A percentile compares a stretch with the other conserved stretches of the same genome.
These are phyloP conservation scores for Phytopythium chamaehyphon DNA, from an alignment of 352 stramenopile species.

Conservation along the genomic window DNA sequence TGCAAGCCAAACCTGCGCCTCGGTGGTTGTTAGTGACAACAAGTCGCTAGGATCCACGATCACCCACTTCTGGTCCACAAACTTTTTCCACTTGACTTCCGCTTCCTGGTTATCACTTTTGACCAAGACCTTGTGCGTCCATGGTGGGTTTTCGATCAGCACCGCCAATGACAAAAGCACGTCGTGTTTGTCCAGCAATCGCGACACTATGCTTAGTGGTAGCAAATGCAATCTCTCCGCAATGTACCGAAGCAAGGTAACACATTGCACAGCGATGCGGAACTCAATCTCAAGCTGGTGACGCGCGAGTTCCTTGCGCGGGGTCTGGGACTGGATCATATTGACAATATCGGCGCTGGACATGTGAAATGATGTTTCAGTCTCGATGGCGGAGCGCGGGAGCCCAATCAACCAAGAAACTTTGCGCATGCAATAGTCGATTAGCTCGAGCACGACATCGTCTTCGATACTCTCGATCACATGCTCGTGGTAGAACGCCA, in stretches of 20 bases:
- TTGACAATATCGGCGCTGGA: conserved; percentile 57
- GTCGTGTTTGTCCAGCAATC: conserved; percentile 96
- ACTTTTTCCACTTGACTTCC: conserved; percentile 87
- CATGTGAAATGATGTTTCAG: conserved; percentile 70
- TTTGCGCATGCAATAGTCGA: conserved; percentile 93
- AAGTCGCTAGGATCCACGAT: conserved; percentile 84
- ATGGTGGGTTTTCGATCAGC: conserved; percentile 95
- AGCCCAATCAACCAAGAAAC: conserved; percentile 78
- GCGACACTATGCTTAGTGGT: conserved; percentile 82
- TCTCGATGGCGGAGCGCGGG: conserved; percentile 49
- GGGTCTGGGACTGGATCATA: conserved; percentile 56
- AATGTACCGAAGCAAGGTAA: conserved; percentile 89
- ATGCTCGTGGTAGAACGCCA: conserved; percentile 89
- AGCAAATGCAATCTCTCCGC: conserved; percentile 87
- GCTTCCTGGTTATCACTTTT: conserved; percentile 13
- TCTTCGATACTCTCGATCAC: conserved; percentile 85
- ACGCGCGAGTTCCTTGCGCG: conserved; percentile 51
- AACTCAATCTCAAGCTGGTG: conserved; percentile 88
- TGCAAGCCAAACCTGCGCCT: conserved; percentile 93
- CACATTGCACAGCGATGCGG: conserved; percentile 75
- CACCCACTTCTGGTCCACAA: conserved; percentile 91
- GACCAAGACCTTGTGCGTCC: conserved; percentile 77
- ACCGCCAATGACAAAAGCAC: conserved; percentile 88
- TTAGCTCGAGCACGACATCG: conserved; percentile 87
- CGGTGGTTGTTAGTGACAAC: conserved; percentile 89